A percentile compares a stretch with the other conserved stretches of the same genome.
These are phyloP conservation scores for Amanita phalloides DNA, from an alignment of 768 basidiomycete genomes.

Conservation along the genomic window DNA sequence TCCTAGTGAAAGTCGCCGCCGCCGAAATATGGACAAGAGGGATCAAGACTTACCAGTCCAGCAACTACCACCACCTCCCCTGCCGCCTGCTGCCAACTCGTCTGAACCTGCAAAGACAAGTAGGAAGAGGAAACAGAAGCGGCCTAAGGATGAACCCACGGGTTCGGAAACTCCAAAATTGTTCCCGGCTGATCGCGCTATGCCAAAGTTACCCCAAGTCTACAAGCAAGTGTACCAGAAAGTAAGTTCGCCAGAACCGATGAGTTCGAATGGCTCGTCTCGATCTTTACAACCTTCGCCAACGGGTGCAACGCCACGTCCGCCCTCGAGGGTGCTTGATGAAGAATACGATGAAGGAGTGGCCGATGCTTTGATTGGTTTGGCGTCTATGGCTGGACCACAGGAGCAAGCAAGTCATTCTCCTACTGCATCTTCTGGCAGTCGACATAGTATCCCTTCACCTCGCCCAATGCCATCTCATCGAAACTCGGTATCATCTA, in stretches of 20 bases:
- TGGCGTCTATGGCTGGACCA: conserved; percentile 30
- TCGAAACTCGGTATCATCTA: conserved; percentile 60
- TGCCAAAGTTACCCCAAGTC: conserved; percentile 15
- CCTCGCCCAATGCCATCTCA: conserved; percentile 40
- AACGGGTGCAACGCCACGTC: conserved; percentile 45
- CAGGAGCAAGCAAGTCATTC: conserved; percentile 31
- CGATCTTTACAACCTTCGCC: conserved; percentile 68
- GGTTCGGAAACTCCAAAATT: conserved; percentile 37
- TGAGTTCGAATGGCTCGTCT: conserved; percentile 55
- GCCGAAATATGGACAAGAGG: conserved; percentile 34
- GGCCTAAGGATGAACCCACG: conserved; percentile 32
- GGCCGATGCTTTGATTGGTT: conserved; percentile 72
- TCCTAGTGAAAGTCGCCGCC: conserved; percentile 30
- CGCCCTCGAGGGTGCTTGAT: conserved; percentile 64
- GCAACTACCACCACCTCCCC: conserved; percentile 17
- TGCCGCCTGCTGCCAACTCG: conserved; percentile 8
- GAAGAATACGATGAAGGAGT: conserved; percentile 91
- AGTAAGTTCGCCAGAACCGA: conserved; percentile 46
- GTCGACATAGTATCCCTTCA: conserved; percentile 40
- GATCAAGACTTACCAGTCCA: conserved; percentile 23
- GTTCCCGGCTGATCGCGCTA: conserved; percentile 20
- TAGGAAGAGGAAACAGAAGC: conserved; percentile 9
- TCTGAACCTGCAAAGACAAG: conserved; percentile 6
- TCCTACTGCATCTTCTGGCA: conserved; percentile 47
- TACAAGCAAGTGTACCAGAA: conserved; percentile 26